These are phyloP conservation scores for Linnemannia zychae DNA, from an alignment of 192 early-diverging fungal species.

Conservation along the genomic window DNA sequence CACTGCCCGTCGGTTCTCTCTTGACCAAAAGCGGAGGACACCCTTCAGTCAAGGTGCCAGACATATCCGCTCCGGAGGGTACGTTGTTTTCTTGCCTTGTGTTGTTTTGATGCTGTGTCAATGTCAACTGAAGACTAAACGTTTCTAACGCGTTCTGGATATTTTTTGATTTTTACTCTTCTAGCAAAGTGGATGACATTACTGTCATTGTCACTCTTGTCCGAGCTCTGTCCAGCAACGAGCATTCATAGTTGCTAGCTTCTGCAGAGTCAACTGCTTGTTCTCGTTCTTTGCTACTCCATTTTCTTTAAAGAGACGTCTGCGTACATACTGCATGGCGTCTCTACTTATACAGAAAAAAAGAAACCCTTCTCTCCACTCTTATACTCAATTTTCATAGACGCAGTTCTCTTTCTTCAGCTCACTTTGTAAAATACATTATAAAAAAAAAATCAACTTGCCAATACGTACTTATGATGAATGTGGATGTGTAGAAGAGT, in stretches of 20 bases:
- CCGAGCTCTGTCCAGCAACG: conserved; percentile 18
- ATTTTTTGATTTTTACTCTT: background rate
- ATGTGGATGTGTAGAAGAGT: background rate
- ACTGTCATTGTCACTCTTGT: conserved; percentile 69
- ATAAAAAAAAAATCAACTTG: background rate
- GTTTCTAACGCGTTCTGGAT: background rate
- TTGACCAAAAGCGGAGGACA: conserved; percentile 63
- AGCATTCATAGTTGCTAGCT: conserved; percentile 3
- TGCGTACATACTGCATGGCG: background rate
- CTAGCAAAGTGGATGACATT: conserved; percentile 71
- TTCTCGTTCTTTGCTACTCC: background rate
- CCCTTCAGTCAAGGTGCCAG: conserved; percentile 67
- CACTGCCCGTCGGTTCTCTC: conserved; percentile 61
- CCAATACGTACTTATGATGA: background rate
- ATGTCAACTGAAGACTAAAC: background rate
- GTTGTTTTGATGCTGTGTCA: background rate
- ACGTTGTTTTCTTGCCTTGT: conserved; percentile 18
- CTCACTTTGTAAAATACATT: conserved; percentile 7
- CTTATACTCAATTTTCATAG: background rate
- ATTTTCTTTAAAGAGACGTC: background rate
- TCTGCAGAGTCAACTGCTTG: background rate
- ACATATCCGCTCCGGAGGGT: conserved; percentile 60
- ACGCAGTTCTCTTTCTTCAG: background rate
- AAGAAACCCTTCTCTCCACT: background rate
- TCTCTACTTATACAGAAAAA: background rate